These are phyloP conservation scores for Dillenia suffruticosa DNA, from an alignment of 164 flowering plant species.

Conservation along the genomic window DNA sequence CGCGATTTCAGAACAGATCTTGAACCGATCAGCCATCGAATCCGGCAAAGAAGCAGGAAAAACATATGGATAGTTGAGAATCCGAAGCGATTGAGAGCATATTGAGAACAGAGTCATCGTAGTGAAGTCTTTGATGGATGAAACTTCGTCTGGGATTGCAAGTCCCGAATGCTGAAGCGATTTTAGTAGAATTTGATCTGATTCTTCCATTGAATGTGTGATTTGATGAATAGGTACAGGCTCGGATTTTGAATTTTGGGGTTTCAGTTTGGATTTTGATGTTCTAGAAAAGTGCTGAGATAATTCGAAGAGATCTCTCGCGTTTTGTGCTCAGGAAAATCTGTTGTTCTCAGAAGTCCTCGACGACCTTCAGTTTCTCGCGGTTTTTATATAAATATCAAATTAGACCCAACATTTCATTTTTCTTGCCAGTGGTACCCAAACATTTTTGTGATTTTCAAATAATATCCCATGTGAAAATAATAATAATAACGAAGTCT, in stretches of 20 bases:
- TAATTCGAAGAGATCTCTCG: too few relatives aligned
- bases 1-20: conserved; percentile 55
- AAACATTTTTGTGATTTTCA: too few relatives aligned
- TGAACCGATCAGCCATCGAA: conserved; percentile 50
- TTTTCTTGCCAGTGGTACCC: too few relatives aligned
- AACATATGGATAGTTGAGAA: conserved; percentile 29
- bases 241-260: background rate
- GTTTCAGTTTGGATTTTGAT: too few relatives aligned
- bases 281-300: too few relatives aligned
- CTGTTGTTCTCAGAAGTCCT: too few relatives aligned
- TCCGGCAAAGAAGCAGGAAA: conserved; percentile 43
- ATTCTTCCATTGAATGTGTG: conserved; percentile 48
- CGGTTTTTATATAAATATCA: too few relatives aligned
- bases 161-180: conserved; percentile 45
- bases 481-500: too few relatives aligned
- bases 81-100: conserved; percentile 49
- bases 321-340: too few relatives aligned
- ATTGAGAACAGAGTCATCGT: conserved; percentile 46
- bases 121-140: conserved; percentile 39
- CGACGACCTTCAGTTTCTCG: too few relatives aligned
- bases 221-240: background rate
- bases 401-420: too few relatives aligned
- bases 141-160: conserved; percentile 37
- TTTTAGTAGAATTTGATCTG: conserved; percentile 46
- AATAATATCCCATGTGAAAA: too few relatives aligned